Conservation (phyloP, 139 green algal genomes). For the Coelastrella sp. region DNA sequence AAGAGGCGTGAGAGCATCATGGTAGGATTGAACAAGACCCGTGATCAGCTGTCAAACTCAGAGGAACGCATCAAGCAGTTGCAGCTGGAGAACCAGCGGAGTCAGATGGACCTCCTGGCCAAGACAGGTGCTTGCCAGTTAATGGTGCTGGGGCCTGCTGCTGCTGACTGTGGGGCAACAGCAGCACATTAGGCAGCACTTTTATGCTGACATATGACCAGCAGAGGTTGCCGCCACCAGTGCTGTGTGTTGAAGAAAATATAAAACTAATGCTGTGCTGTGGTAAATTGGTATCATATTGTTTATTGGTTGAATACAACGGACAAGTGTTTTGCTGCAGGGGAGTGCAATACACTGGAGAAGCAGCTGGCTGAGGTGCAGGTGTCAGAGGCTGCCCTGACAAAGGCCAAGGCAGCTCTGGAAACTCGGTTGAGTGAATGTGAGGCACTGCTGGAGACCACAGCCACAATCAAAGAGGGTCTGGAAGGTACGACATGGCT, state of each 20-base stretch:
- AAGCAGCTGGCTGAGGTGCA: conserved; percentile 50
- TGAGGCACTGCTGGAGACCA: conserved; percentile 43
- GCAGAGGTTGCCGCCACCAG: not conserved
- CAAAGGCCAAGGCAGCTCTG: not conserved
- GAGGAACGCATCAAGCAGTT: conserved; percentile 62
- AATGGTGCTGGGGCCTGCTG: not conserved
- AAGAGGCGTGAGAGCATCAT: conserved; percentile 86
- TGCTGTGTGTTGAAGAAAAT: not conserved
- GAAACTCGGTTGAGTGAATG: conserved; percentile 27
- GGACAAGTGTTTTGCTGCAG: not conserved
- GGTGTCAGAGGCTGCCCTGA: not conserved
- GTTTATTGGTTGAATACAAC: not conserved
- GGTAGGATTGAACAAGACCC: conserved; percentile 74
- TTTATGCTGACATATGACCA: not conserved
- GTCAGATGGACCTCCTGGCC: conserved; percentile 63
- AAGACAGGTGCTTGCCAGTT: conserved; percentile 44
- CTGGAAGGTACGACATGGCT: conserved; percentile 1
- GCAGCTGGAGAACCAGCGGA: conserved; percentile 57
- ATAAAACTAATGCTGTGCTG: not conserved
- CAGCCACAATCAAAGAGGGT: conserved; percentile 12
- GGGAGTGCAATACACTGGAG: conserved; percentile 46
- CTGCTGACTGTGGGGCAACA: not conserved
- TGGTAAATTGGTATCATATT: not conserved
- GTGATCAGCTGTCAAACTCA: conserved; percentile 58
- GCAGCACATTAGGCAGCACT: not conserved